A percentile compares a stretch with the other conserved stretches of the same genome.
Conservation (phyloP, 805 yeast species). For the Metschnikowia santaceciliae region DNA sequence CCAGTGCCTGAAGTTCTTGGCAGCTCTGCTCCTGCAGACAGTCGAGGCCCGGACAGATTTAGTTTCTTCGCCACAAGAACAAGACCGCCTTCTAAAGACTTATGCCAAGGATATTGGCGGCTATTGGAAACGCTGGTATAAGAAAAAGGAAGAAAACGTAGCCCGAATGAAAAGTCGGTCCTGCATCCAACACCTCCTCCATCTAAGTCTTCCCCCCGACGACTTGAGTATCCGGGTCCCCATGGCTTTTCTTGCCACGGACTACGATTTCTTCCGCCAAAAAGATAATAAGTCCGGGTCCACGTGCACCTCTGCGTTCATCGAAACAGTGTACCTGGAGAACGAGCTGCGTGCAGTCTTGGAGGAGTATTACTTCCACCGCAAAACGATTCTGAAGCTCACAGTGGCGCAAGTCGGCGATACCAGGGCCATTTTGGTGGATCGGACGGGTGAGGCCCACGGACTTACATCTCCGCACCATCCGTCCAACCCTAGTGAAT, state of each 20-base stretch:
- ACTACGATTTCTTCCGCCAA: conserved; percentile 50
- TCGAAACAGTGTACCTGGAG: conserved; percentile 45
- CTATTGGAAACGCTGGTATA: conserved; percentile 80
- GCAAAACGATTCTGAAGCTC: conserved; percentile 61
- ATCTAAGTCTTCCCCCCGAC: conserved; percentile 30
- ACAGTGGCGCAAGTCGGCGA: conserved; percentile 92
- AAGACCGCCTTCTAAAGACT: conserved; percentile 43
- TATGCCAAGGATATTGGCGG: conserved; percentile 67
- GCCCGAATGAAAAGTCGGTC: conserved; percentile 20
- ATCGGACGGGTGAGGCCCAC: conserved; percentile 73
- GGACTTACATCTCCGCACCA: conserved; percentile 79
- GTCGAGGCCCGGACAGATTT: conserved; percentile 37
- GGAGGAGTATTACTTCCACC: conserved; percentile 54
- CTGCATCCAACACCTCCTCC: conserved; percentile 13
- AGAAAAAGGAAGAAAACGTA: conserved; percentile 37
- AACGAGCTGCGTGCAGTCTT: conserved; percentile 27
- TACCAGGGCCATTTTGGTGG: conserved; percentile 82
- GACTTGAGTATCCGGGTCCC: conserved; percentile 61
- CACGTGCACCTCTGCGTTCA: conserved; percentile 63
- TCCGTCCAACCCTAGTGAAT: conserved; percentile 78
- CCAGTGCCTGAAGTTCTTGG: conserved; percentile 63
- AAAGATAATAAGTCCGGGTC: conserved; percentile 53
- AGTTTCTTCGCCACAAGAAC: conserved; percentile 25
- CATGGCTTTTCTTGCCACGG: conserved; percentile 61
- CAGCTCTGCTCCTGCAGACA: conserved; percentile 47